A percentile compares a stretch with the other conserved stretches of the same genome.
Conservation (phyloP, 192 early-diverging fungal species). For the Phycomyces nitens region DNA sequence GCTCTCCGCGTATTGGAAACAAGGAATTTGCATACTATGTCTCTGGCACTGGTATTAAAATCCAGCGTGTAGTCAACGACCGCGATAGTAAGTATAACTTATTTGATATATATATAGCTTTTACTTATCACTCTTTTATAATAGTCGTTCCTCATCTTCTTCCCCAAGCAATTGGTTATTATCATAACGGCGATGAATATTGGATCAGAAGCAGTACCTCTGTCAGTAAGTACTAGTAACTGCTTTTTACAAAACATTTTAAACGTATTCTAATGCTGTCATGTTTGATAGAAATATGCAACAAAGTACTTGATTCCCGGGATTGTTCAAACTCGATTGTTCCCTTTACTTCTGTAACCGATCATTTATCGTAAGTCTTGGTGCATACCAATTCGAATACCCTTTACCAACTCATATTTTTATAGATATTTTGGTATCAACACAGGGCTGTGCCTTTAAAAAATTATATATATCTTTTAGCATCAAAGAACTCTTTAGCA, state of each 20-base stretch:
- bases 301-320: constrained; percentile 6
- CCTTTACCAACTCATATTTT: neutral
- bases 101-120: neutral
- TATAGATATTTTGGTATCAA: too few species aligned
- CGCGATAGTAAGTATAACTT: constrained; percentile 10
- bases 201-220: constrained; percentile 2
- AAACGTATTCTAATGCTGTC: neutral
- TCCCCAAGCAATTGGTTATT: neutral
- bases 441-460: too few species aligned
- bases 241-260: neutral
- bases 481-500: too few species aligned
- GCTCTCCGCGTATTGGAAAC: constrained; percentile 28
- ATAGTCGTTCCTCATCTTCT: constrained; percentile 13
- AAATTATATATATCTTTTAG: too few species aligned
- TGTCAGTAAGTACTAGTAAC: constrained; percentile 8
- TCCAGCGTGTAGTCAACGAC: constrained; percentile 17
- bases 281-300: constrained; percentile 10
- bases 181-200: constrained; percentile 12
- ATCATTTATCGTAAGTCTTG: constrained; percentile 9
- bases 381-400: neutral
- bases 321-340: constrained; percentile 6
- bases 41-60: constrained; percentile 3
- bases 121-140: neutral
- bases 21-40: constrained; percentile 15
- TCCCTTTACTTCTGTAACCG: neutral